These are phyloP conservation scores for Diplotaxis tenuifolia DNA, from an alignment of 345 rosid genomes.

Conservation along the genomic window DNA sequence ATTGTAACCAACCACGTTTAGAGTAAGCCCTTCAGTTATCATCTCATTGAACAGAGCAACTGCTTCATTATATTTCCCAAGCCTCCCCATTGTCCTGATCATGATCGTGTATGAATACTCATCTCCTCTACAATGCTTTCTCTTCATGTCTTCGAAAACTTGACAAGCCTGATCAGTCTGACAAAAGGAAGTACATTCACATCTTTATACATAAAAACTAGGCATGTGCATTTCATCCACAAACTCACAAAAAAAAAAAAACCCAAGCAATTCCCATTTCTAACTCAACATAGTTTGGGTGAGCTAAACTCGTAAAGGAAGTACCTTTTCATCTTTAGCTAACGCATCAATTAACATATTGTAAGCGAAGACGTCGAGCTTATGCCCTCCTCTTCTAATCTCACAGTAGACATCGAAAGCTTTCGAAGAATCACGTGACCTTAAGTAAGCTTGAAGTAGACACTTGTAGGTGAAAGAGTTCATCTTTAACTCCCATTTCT, in stretches of 20 bases:
- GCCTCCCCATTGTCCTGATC: slow-evolving; percentile 75
- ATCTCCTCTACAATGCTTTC: slow-evolving; percentile 63
- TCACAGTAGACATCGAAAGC: slow-evolving; percentile 60
- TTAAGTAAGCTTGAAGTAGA: slow-evolving; percentile 69
- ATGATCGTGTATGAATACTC: slow-evolving; percentile 80
- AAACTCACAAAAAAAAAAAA: background rate
- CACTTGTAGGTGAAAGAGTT: slow-evolving; percentile 80
- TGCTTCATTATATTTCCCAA: slow-evolving; percentile 59
- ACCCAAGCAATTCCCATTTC: too few species aligned
- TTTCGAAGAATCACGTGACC: slow-evolving; percentile 56
- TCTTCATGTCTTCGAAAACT: slow-evolving; percentile 84
- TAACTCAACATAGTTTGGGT: too few species aligned
- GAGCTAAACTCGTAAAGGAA: too few species aligned
- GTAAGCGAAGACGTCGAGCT: slow-evolving; percentile 71
- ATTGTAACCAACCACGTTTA: slow-evolving; percentile 63
- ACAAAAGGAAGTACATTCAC: slow-evolving; percentile 59
- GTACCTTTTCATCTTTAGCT: slow-evolving; percentile 79
- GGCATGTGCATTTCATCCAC: background rate
- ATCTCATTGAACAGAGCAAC: slow-evolving; percentile 68
- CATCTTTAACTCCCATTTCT: slow-evolving; percentile 78
- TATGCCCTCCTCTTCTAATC: slow-evolving; percentile 67
- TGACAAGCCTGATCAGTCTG: slow-evolving; percentile 69
- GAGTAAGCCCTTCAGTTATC: slow-evolving; percentile 53
- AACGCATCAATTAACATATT: slow-evolving; percentile 91
- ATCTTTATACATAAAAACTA: slow-evolving; percentile 48